Percentiles rank a stretch among this genome's conserved stretches.
These are phyloP conservation scores for Zygoascus meyerae DNA, from an alignment of 1,139 yeast genomes.

Conservation along the genomic window DNA sequence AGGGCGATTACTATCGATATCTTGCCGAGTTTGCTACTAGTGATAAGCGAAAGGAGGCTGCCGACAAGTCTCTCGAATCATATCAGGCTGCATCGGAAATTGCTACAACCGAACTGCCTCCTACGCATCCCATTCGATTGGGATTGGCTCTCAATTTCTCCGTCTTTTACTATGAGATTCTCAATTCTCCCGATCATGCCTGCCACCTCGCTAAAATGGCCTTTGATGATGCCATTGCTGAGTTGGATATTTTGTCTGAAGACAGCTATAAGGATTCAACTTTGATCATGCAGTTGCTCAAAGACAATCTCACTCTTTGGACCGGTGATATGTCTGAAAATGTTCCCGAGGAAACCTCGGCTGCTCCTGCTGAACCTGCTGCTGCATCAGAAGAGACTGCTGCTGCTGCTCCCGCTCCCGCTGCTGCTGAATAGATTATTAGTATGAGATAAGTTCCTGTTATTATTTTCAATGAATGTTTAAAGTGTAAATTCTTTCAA, in stretches of 20 bases:
- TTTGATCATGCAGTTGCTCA: constrained; percentile 94
- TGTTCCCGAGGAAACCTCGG: constrained; percentile 14
- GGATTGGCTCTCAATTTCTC: constrained; percentile 98
- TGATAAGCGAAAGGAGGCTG: constrained; percentile 89
- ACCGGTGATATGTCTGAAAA: constrained; percentile 86
- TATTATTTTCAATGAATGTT: too few relatives aligned
- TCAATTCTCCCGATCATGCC: constrained; percentile 97
- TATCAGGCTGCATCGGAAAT: constrained; percentile 94
- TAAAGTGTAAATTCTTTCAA: too few relatives aligned
- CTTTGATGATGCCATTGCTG: constrained; percentile 98
- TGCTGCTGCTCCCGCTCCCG: constrained; percentile 35
- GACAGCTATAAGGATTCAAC: constrained; percentile 98
- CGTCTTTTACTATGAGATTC: constrained; percentile 95
- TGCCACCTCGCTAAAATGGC: constrained; percentile 99
- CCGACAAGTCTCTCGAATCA: constrained; percentile 88
- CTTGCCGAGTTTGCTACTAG: constrained; percentile 93
- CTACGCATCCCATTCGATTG: constrained; percentile 97
- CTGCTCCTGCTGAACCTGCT: constrained; percentile 15
- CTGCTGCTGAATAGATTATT: constrained; percentile 9
- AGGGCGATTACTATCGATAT: constrained; percentile 99
- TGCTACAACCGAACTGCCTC: constrained; percentile 94
- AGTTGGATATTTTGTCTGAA: constrained; percentile 93
- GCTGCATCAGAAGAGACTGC: constrained; percentile 47
- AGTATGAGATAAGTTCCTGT: not conserved
- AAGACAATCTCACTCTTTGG: constrained; percentile 98